Evolutionary conservation across 306 rosid species (phyloP), one percentile per base, ranked within the genome.

Genomic region (Rosa multiflora): DNA sequence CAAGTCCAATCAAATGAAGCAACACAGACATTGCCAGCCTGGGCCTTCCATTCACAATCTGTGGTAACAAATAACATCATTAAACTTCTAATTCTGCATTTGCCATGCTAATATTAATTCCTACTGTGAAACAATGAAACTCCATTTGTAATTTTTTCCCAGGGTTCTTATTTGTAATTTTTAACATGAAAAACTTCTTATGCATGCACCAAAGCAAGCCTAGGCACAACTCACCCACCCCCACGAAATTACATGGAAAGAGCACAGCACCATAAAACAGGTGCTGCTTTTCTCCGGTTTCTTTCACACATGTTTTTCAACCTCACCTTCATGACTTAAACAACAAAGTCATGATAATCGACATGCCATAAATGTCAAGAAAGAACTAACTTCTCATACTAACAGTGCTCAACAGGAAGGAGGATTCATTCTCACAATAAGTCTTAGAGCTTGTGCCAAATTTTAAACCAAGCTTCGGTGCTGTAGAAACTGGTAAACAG

Each of bases 21-120:
- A 40, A 86, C 84, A 7, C 91, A 88, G 17, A 86, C 48, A 73
- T 88, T 88, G 74, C 91, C 91, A 10, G 91, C 91, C 76, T 88
- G 89, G 69, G 89, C 91, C 82, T 88, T 88, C 91, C 91, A 88
- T 76, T 86, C 91, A 29, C 91, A 88, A 82, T 88, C 91, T 88
- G 83, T 52, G 75, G 72, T 82, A 61, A 67, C 70, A 72, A 59
- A 72, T 82, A 40, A 5, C 62, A 70, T 39, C 42, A 63, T 59
- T 35, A 74, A 37, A 20, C 23, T 70, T 61, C 8, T 48, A 61
- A 55, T 62, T 70, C 43, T 21, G 40, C 21, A 43, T 48, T 32
- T 48, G 44, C 10, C 44, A 21, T 44, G 21, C 26, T 35, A 56
- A 69, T 46, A 70, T 64, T 20, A 12, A 52, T 21, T 74, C 62